Percentiles rank a stretch among this genome's conserved stretches.
These are phyloP conservation scores for Endocalyx cinctus DNA, from an alignment of 2,329 filamentous ascomycete species.

Conservation along the genomic window DNA sequence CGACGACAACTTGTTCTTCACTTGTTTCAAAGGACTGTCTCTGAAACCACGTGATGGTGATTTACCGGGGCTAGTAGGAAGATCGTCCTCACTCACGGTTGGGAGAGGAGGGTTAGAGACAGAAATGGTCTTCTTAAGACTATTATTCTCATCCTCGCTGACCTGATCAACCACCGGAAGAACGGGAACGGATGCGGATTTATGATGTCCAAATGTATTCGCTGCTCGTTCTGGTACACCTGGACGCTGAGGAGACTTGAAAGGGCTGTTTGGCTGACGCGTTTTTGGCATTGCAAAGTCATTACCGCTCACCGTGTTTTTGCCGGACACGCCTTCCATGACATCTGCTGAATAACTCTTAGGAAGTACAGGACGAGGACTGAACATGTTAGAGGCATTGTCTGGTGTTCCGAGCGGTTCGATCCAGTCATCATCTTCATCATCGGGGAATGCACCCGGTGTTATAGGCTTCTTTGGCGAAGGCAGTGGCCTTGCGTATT, in stretches of 20 bases:
- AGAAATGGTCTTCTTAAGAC: slow-evolving; percentile 59
- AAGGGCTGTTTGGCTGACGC: slow-evolving; percentile 26
- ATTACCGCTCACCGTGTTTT: slow-evolving; percentile 41
- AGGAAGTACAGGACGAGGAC: slow-evolving; percentile 46
- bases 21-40: slow-evolving; percentile 83
- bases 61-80: slow-evolving; percentile 49
- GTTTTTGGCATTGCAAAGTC: slow-evolving; percentile 42
- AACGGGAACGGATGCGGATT: slow-evolving; percentile 59
- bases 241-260: slow-evolving; percentile 32
- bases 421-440: slow-evolving; percentile 60
- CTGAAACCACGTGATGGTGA: slow-evolving; percentile 52
- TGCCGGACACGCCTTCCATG: slow-evolving; percentile 52
- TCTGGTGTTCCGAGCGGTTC: slow-evolving; percentile 41
- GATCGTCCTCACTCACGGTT: slow-evolving; percentile 40
- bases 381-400: slow-evolving; percentile 31
- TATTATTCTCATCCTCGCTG: slow-evolving; percentile 26
- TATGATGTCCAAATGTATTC: slow-evolving; percentile 46
- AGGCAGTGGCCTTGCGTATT: slow-evolving; percentile 32
- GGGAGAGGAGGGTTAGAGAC: slow-evolving; percentile 51
- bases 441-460: slow-evolving; percentile 57
- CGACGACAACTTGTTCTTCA: slow-evolving; percentile 88
- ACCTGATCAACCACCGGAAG: slow-evolving; percentile 31
- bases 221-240: slow-evolving; percentile 25
- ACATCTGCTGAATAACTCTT: slow-evolving; percentile 60
- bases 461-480: slow-evolving; percentile 36